phyloP scores from a whole-genome alignment of 1,139 yeast genomes.

The Lodderomyces jiufengensis region DNA sequence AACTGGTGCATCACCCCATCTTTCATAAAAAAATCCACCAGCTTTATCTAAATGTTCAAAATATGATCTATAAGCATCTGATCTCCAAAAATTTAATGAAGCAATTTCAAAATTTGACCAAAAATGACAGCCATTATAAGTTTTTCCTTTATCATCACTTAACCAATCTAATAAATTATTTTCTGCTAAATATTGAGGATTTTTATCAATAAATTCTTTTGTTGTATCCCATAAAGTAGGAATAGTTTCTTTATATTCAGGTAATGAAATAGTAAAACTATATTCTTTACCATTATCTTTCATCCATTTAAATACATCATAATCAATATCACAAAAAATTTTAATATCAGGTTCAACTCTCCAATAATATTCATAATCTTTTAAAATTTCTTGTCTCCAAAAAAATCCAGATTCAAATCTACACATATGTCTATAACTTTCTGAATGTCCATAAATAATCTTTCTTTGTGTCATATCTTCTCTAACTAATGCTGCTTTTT shows the following conservation, averaged over 20 bases:
- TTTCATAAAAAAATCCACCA: constrained; percentile 87
- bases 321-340: constrained; percentile 74
- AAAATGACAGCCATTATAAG: constrained; percentile 79
- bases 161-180: constrained; percentile 72
- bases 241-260: constrained; percentile 78
- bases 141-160: constrained; percentile 61
- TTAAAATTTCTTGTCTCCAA: constrained; percentile 69
- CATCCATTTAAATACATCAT: constrained; percentile 82
- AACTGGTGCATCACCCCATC: constrained; percentile 95
- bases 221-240: constrained; percentile 81
- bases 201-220: constrained; percentile 57
- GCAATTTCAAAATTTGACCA: constrained; percentile 90
- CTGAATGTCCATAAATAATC: constrained; percentile 60
- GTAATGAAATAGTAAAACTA: constrained; percentile 77
- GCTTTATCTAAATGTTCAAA: constrained; percentile 70
- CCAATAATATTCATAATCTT: constrained; percentile 84
- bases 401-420: constrained; percentile 90
- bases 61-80: constrained; percentile 62
- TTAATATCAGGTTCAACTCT: constrained; percentile 88
- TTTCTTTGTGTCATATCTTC: constrained; percentile 47
- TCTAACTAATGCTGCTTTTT: constrained; percentile 52
- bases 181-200: constrained; percentile 63
- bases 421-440: constrained; percentile 81
- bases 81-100: constrained; percentile 68
- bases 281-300: constrained; percentile 68